Evolutionary conservation across 1,284 basidiomycete genomes (phyloP), one percentile per base, ranked within the genome.

Genomic region (Ustilago sp.): DNA sequence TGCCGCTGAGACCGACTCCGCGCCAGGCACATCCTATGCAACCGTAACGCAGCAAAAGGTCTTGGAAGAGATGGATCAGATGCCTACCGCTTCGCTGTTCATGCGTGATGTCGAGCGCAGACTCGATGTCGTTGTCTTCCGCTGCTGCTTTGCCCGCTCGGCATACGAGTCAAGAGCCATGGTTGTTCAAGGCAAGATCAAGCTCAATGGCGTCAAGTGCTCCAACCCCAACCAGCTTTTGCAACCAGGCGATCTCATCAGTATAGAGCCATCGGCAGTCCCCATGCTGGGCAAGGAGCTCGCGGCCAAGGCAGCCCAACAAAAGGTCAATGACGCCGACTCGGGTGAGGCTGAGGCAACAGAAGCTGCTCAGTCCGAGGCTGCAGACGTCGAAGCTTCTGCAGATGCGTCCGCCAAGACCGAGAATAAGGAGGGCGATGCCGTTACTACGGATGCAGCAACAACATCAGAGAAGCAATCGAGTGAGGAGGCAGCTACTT

Each of bases 241-340:
- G 31, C 92, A 94, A 52, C 95, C 95, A 1, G 95, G 96, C 28
- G 97, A 99, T 87, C 91, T 99, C 89, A 90, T 98, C 67, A 91
- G 93, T 15, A 93, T 99, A 41, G 90, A 96, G 77, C 94, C 95
- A 0, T 85, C 87, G 13, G 91, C 92, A 7, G 93, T 99, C 43
- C 90, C 91, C 12, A 93, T 97, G 88, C 78, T 85, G 3, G 73
- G 74, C 62, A 45, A 74, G 35, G 74, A 81, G 38, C 61, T 84
- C 8, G 78, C 71, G 11, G 77, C 77, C 47, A 70, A 69, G 57
- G 80, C 80, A 2, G 64, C 73, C 39, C 17, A 59, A 50, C 68
- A 73, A 35, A 60, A 60, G 8, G 50, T 71, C 41, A 74, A 73
- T 54, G 69, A 68, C 36, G 55, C 73, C 31, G 74, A 76, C 35